These are phyloP conservation scores for Friedmanniomyces endolithicus DNA, from an alignment of 495 filamentous ascomycete species.

Conservation along the genomic window DNA sequence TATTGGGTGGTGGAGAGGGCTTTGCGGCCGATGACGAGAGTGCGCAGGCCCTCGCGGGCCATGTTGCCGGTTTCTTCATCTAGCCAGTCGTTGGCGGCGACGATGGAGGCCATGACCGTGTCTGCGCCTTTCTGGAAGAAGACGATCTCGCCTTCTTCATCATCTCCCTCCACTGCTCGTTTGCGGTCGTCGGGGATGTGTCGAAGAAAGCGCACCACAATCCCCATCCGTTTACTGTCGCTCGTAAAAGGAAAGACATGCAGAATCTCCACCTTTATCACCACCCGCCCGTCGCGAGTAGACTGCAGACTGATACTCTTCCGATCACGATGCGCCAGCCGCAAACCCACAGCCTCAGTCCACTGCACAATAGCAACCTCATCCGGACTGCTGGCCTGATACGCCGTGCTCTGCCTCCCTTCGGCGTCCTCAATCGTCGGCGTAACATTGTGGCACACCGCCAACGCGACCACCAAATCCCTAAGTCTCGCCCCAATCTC, in stretches of 20 bases:
- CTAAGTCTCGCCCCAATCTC: constrained; percentile 89
- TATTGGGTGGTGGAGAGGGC: constrained; percentile 64
- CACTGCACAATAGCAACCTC: constrained; percentile 97
- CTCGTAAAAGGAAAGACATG: constrained; percentile 97
- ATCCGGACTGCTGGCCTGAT: constrained; percentile 94
- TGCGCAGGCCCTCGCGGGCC: constrained; percentile 91
- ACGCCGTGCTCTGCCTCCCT: constrained; percentile 71
- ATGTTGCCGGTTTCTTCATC: constrained; percentile 98
- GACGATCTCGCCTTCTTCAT: constrained; percentile 66
- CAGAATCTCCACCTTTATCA: constrained; percentile 78
- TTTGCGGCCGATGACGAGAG: constrained; percentile 84
- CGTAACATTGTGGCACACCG: constrained; percentile 95
- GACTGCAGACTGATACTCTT: constrained; percentile 71
- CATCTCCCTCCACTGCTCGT: constrained; percentile 6
- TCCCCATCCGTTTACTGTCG: constrained; percentile 97
- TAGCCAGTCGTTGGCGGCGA: constrained; percentile 92
- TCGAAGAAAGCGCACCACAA: constrained; percentile 67
- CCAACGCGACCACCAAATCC: constrained; percentile 81
- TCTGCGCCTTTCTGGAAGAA: constrained; percentile 99
- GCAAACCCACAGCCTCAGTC: constrained; percentile 85
- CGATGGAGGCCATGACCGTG: constrained; percentile 90
- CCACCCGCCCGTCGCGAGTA: constrained; percentile 57
- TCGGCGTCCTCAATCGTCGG: constrained; percentile 62
- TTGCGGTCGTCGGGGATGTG: constrained; percentile 32
- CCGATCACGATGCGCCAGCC: constrained; percentile 73